Base-by-base conservation (phyloP, 306 rosid species). In the Vicia faba region DNA sequence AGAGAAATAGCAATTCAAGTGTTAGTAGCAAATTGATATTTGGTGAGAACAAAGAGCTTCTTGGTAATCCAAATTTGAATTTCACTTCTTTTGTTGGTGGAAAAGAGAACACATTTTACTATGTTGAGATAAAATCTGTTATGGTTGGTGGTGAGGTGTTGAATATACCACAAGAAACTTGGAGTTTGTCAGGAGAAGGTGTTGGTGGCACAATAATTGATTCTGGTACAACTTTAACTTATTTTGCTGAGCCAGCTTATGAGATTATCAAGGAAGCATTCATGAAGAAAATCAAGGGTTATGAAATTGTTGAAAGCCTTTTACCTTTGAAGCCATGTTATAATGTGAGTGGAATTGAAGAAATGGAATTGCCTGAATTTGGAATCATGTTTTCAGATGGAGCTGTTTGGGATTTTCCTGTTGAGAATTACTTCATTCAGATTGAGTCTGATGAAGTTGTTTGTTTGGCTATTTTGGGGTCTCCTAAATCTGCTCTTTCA, bases 201-300 rank as follows among this genome's bases (percentile, higher is more conserved):
- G 73, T 41, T 31, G 92, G 97, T 1, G 97, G 96, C 11, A 88
- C 96, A 9, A 91, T 91, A 54, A 78, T 91, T 19, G 97, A 91
- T 77, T 91, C 97, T 14, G 97, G 97, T 7, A 88, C 97, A 4
- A 91, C 97, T 8, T 64, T 91, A 7, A 86, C 87, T 56, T 91
- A 91, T 49, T 91, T 91, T 76, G 80, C 88, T 1, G 96, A 86
- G 10, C 93, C 89, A 11, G 97, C 96, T 16, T 84, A 88, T 61
- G 72, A 69, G 59, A 71, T 75, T 5, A 83, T 91, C 35, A 85
- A 80, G 53, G 87, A 81, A 44, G 93, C 96, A 39, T 91, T 91
- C 39, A 4, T 61, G 77, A 71, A 79, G 56, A 86, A 82, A 61
- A 78, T 86, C 49, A 77, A 79, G 68, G 72, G 78, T 11, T 74